A percentile compares a stretch with the other conserved stretches of the same genome.
Conservation (phyloP, 1,284 basidiomycete species). For the Cryptococcus maquisensis region DNA sequence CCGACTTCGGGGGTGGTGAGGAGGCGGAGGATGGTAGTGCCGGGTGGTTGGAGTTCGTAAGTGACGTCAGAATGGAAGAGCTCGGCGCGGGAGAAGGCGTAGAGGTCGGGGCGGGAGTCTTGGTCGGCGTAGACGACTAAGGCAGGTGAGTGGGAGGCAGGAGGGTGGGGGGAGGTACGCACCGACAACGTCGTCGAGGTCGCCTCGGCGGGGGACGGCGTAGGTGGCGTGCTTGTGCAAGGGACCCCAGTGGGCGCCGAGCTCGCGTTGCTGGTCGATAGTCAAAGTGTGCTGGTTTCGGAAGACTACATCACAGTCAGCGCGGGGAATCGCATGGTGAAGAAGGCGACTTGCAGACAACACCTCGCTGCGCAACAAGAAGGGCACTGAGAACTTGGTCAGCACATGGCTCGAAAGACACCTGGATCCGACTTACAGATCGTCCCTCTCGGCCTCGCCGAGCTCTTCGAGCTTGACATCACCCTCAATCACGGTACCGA, state of each 20-base stretch:
- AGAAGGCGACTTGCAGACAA: slow-evolving; percentile 36
- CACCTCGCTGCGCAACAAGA: slow-evolving; percentile 42
- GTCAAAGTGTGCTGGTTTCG: slow-evolving; percentile 50
- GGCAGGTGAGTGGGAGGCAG: not conserved
- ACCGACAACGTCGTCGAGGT: slow-evolving; percentile 67
- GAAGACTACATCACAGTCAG: slow-evolving; percentile 26
- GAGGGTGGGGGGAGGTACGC: slow-evolving; percentile 1
- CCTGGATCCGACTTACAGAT: slow-evolving; percentile 38
- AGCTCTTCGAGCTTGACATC: slow-evolving; percentile 50
- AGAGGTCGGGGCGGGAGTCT: slow-evolving; percentile 63
- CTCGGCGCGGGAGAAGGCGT: slow-evolving; percentile 67
- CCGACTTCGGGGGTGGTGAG: slow-evolving; percentile 65
- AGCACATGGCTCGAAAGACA: not conserved
- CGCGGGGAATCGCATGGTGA: too few species aligned
- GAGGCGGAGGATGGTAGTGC: slow-evolving; percentile 77
- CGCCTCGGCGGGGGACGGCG: slow-evolving; percentile 60
- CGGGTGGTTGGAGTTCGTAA: slow-evolving; percentile 78
- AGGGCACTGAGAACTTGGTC: slow-evolving; percentile 22
- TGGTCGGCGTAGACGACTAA: slow-evolving; percentile 53
- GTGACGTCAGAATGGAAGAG: slow-evolving; percentile 75
- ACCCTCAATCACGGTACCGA: slow-evolving; percentile 50
- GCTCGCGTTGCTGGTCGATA: slow-evolving; percentile 63
- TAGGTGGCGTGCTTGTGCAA: slow-evolving; percentile 80
- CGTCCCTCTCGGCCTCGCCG: slow-evolving; percentile 50
- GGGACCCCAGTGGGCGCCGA: slow-evolving; percentile 69